phyloP scores from a whole-genome alignment of 371 early-diverging fungal species.

The Zychaea mexicana region DNA sequence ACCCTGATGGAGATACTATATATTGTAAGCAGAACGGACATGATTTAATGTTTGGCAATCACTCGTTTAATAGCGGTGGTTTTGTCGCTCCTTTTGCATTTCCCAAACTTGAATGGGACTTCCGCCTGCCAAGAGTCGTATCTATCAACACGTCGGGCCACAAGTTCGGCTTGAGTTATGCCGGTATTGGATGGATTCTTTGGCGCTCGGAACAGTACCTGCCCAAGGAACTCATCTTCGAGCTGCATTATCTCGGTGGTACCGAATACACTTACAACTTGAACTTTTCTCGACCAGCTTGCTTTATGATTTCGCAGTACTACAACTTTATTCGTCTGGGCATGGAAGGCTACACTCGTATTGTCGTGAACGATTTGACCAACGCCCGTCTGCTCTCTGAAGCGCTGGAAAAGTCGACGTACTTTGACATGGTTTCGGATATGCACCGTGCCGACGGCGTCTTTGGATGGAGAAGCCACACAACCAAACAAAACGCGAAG shows the following conservation, averaged over 20 bases:
- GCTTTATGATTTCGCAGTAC: slow-evolving; percentile 73
- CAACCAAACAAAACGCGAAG: neutral
- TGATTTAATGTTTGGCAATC: neutral
- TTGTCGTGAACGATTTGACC: slow-evolving; percentile 52
- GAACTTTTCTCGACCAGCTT: slow-evolving; percentile 72
- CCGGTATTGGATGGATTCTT: slow-evolving; percentile 73
- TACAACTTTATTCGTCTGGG: slow-evolving; percentile 77
- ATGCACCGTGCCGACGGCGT: slow-evolving; percentile 55
- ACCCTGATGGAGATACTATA: neutral
- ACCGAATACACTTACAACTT: slow-evolving; percentile 64
- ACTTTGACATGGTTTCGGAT: slow-evolving; percentile 60
- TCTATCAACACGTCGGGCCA: slow-evolving; percentile 73
- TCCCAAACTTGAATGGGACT: slow-evolving; percentile 70
- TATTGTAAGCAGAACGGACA: neutral
- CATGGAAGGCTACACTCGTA: slow-evolving; percentile 58
- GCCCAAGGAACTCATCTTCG: slow-evolving; percentile 70
- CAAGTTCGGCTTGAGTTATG: slow-evolving; percentile 72
- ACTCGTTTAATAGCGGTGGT: slow-evolving; percentile 51
- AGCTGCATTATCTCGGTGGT: slow-evolving; percentile 68
- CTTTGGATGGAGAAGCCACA: slow-evolving; percentile 20
- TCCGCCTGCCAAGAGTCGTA: slow-evolving; percentile 58
- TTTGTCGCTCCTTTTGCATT: slow-evolving; percentile 75
- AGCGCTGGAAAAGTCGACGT: slow-evolving; percentile 53
- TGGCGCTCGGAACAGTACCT: slow-evolving; percentile 62
- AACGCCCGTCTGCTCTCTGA: slow-evolving; percentile 58